Conservation (phyloP, 1,284 basidiomycete species). For the Ustilago shanxiensis region DNA sequence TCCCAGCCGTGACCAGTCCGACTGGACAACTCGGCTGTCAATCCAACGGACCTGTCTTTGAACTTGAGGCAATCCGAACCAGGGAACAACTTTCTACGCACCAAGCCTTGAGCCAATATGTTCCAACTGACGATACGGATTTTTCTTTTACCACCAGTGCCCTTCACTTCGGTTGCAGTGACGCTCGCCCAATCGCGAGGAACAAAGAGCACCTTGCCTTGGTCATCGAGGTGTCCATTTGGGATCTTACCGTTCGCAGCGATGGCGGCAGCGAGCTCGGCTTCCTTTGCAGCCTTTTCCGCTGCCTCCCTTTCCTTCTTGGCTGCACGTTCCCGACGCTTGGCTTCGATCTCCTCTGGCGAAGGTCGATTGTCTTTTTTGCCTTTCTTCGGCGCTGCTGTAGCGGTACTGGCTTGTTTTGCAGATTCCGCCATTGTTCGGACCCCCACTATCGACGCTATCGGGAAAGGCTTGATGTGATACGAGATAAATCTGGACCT, state of each 20-base stretch:
- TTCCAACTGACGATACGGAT: slow-evolving; percentile 61
- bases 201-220: slow-evolving; percentile 42
- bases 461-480: not conserved
- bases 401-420: not conserved
- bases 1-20: slow-evolving; percentile 68
- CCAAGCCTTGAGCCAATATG: slow-evolving; percentile 71
- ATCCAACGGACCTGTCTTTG: slow-evolving; percentile 62
- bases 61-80: slow-evolving; percentile 71
- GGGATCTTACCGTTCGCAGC: slow-evolving; percentile 50
- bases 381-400: slow-evolving; percentile 23
- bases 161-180: not conserved
- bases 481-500: not conserved
- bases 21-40: slow-evolving; percentile 52
- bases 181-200: slow-evolving; percentile 51
- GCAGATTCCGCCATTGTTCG: slow-evolving; percentile 25
- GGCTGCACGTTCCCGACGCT: slow-evolving; percentile 38
- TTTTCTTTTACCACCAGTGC: slow-evolving; percentile 9
- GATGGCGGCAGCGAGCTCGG: slow-evolving; percentile 44
- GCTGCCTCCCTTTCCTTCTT: slow-evolving; percentile 56
- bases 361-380: slow-evolving; percentile 41
- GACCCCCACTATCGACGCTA: not conserved
- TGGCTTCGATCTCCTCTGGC: slow-evolving; percentile 52
- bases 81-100: slow-evolving; percentile 71
- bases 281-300: slow-evolving; percentile 47
- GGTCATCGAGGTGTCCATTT: slow-evolving; percentile 42